Evolutionary conservation across 2,329 filamentous ascomycete species (phyloP).

Genomic region (Hysterium pulicare): DNA sequence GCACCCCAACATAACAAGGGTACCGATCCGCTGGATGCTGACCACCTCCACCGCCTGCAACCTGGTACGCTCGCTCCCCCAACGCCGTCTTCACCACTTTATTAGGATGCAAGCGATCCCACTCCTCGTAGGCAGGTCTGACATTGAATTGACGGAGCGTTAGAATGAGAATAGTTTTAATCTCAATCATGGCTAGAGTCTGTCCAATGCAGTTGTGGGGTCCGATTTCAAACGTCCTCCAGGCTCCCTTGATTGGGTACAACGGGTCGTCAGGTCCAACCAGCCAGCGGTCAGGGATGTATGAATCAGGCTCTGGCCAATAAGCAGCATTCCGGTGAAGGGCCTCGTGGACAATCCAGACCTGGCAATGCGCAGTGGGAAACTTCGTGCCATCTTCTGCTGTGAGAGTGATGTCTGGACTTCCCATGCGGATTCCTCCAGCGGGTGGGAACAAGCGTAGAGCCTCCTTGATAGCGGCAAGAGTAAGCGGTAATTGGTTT

Average conservation of each 20-base stretch:
- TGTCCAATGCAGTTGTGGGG: constrained; percentile 38
- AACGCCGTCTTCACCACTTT: neutral
- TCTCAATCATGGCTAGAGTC: constrained; percentile 35
- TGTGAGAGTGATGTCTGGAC: constrained; percentile 2
- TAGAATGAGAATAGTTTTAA: constrained; percentile 24
- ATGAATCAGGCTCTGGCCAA: constrained; percentile 10
- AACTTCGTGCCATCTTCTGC: constrained; percentile 6
- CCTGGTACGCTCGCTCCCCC: constrained; percentile 5
- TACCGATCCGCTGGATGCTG: constrained; percentile 6
- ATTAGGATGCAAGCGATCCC: constrained; percentile 4
- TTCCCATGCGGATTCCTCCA: constrained; percentile 1
- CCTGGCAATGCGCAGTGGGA: constrained; percentile 7
- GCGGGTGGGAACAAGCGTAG: constrained; percentile 25
- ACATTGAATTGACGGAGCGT: constrained; percentile 20
- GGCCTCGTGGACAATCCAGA: constrained; percentile 5
- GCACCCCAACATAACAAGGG: constrained; percentile 33
- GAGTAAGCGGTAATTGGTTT: constrained; percentile 21
- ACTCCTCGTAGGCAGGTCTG: constrained; percentile 8
- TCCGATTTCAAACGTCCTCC: constrained; percentile 38
- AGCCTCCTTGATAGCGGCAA: constrained; percentile 30
- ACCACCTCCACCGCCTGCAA: constrained; percentile 4
- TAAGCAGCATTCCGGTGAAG: constrained; percentile 11
- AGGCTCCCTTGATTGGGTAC: constrained; percentile 14
- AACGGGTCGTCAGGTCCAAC: constrained; percentile 5
- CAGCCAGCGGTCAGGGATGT: constrained; percentile 16